Base-by-base conservation (phyloP, 768 basidiomycete species). In the Suillus variegatus region DNA sequence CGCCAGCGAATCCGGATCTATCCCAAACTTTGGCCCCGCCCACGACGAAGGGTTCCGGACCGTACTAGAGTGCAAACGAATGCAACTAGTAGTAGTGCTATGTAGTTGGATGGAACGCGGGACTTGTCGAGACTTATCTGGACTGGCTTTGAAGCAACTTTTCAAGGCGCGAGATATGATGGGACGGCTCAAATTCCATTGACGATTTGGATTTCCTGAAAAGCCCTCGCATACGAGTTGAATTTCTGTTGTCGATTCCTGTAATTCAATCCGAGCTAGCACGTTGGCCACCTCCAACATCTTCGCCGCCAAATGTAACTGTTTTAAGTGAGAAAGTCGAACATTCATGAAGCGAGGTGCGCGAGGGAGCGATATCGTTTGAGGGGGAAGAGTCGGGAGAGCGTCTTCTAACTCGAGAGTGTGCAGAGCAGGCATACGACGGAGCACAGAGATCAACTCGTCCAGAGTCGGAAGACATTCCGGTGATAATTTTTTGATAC, bases 401-500 rank as follows among this genome's bases (percentile, higher is more conserved):
- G 74, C 73, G 43, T 78, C 70, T 56, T 78, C 76, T 4, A 82
- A 71, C 62, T 78, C 69, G 20, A 82, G 69, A 16, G 72, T 67
- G 54, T 70, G 73, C 12, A 82, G 72, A 52, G 57, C 52, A 1
- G 77, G 78, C 78, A 80, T 79, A 60, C 71, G 69, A 18, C 72
- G 61, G 10, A 84, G 76, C 20, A 73, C 72, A 28, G 71, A 65
- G 25, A 77, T 60, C 35, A 84, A 69, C 55, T 78, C 74, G 6
- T 64, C 63, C 38, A 74, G 72, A 6, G 76, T 71, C 1, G 80
- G 79, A 35, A 74, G 75, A 22, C 70, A 67, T 10, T 68, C 54
- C 3, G 41, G 18, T 28, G 73, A 64, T 9, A 78, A 68, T 64
- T 77, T 65, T 52, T 75, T 69, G 12, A 84, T 67, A 55, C 74